These are phyloP conservation scores for Penicillium italicum DNA, from an alignment of 2,329 filamentous ascomycete species.

Conservation along the genomic window DNA sequence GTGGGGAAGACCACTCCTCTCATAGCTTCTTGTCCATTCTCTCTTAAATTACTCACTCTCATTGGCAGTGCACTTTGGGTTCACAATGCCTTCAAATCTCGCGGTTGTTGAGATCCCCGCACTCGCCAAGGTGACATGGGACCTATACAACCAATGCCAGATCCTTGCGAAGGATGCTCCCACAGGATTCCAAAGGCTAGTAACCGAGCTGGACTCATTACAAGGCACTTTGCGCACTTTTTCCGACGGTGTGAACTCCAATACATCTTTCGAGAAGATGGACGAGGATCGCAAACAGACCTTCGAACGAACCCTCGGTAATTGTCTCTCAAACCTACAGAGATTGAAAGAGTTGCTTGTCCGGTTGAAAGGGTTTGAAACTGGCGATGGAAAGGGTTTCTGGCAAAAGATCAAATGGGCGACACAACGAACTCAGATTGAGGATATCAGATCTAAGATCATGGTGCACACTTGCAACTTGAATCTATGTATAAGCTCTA, in stretches of 20 bases:
- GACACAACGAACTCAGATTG: slow-evolving; percentile 26
- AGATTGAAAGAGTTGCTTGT: slow-evolving; percentile 22
- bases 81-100: slow-evolving; percentile 22
- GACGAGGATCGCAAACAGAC: slow-evolving; percentile 21
- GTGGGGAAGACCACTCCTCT: not conserved
- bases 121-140: slow-evolving; percentile 26
- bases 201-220: slow-evolving; percentile 27
- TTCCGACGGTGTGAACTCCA: slow-evolving; percentile 25
- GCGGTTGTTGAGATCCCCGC: slow-evolving; percentile 23
- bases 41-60: no score
- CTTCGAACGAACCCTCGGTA: slow-evolving; percentile 24
- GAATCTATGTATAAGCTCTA: slow-evolving; percentile 28
- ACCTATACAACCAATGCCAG: slow-evolving; percentile 29
- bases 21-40: not conserved
- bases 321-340: slow-evolving; percentile 25
- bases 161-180: slow-evolving; percentile 27
- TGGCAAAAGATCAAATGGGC: slow-evolving; percentile 31
- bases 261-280: slow-evolving; percentile 21
- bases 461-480: slow-evolving; percentile 31
- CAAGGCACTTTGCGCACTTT: slow-evolving; percentile 25
- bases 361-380: slow-evolving; percentile 21
- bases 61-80: not conserved
- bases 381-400: slow-evolving; percentile 22
- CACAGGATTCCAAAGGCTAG: slow-evolving; percentile 28
- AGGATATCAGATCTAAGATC: slow-evolving; percentile 28